Evolutionary conservation across 163 green algal species (phyloP), one percentile per base, ranked within the genome.

Genomic region (Scenedesmus sp.): DNA sequence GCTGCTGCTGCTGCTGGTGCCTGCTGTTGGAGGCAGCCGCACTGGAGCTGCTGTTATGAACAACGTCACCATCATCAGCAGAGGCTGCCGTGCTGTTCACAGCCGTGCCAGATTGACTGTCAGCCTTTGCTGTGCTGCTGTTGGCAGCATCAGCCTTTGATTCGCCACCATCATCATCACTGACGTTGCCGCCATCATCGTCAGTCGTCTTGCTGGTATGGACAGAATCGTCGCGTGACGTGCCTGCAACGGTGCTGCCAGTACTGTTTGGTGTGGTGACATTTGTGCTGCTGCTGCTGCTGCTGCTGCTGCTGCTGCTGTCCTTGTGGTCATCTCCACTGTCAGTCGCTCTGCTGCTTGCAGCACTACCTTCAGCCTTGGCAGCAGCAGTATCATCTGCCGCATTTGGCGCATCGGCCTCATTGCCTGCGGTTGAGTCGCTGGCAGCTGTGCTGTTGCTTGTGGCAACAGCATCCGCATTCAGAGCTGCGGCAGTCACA

Each of bases 1-100:
- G 30, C 90, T 87, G 72, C 30, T 92, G 59, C 56, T 88, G 61
- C 88, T 73, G 42, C 35, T 92, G 80, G 37, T 65, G 51, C 42
- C 37, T 91, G 76, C 30, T 82, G 37, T 26, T 46, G 4, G 78
- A 24, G 26, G 83, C 40, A 43, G 37, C 80, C 4, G 44, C 40
- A 35, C 1, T 35, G 53, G 81, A 87, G 1, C 2, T 12, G 33
- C 35, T 49, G 35, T 16, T 12, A n/a, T n/a, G n/a, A n/a, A n/a
- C n/a, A 65, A 44, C 81, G 15, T 22, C 43, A 40, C 12, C 81
- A 40, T 44, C 44, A 61, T 20, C 44, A 42, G 35, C 33, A 2
- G 1, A 15, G 18, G 5, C 0, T 83, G 42, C 78, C 53, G 78
- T 84, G 35, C 40, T 76, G 43, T 51, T 84, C 6, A 40, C 35